Evolutionary conservation across 345 rosid genomes (phyloP), one percentile per base, ranked within the genome.

Genomic region (Bretschneidera sinensis): DNA sequence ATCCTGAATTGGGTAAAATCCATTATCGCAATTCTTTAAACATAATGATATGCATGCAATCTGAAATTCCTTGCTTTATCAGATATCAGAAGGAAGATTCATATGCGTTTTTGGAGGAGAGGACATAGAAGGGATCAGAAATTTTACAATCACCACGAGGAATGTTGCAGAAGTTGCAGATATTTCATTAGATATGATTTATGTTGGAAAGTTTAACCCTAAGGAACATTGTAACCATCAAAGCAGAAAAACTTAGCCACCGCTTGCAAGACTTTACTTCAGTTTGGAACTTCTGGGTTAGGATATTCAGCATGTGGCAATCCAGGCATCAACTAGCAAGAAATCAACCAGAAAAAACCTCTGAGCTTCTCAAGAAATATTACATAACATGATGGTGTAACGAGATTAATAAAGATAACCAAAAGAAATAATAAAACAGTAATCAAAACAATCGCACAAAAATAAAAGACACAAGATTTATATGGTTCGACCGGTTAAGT

Each of bases 61-160:
- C 24, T 57, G 33, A n/a, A n/a, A 9, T 39, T 39, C 10, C 16
- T 39, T 39, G 45, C 15, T 39, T 39, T 21, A n/a, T 64, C 81
- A 81, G 83, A 80, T 81, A 21, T 9, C 43, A 1, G 80, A 74
- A 25, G 83, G 77, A 11, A 86, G 76, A 66, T 63, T 57, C 70
- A 79, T 86, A 56, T 89, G 88, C 74, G 63, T 89, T 43, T 89
- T 80, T 59, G 96, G 96, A 20, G 96, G 96, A 54, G 92, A 83
- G 67, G 88, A 89, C 67, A 59, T 81, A 1, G 85, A 81, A 2
- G 82, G 96, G 96, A 86, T 89, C 69, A 66, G 74, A 18, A 82
- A 57, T 19, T 82, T 72, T 70, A 78, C 88, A 11, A 19, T 0
- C 9, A 28, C 77, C 0, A 77, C 83, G 63, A 39, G 62, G 5